Evolutionary conservation across 2,329 filamentous ascomycete genomes (phyloP).

Genomic region (Aspergillus floridensis): DNA sequence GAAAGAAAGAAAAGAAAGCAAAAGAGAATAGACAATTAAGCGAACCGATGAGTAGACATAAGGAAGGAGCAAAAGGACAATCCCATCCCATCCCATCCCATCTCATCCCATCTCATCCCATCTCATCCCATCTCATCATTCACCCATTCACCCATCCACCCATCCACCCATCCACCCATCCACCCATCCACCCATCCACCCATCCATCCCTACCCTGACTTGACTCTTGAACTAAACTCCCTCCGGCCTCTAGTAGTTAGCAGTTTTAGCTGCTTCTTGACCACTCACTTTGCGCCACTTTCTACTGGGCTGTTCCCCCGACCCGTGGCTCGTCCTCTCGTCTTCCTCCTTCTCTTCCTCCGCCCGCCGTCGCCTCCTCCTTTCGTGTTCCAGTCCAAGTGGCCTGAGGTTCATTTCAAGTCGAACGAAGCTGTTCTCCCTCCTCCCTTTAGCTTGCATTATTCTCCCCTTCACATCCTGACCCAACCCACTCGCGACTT

Average conservation of each 20-base stretch:
- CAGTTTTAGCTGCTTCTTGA: background rate
- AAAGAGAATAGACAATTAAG: slow-evolving; percentile 1
- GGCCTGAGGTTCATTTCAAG: slow-evolving; percentile 20
- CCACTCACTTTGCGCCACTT: slow-evolving; percentile 23
- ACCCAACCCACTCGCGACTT: background rate
- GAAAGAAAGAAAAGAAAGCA: background rate
- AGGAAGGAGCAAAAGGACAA: background rate
- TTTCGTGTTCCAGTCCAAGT: slow-evolving; percentile 6
- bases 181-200: too few relatives aligned
- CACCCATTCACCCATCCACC: too few relatives aligned
- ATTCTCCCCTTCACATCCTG: background rate
- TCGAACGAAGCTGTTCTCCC: slow-evolving; percentile 9
- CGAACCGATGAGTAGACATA: background rate
- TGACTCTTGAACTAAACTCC: slow-evolving; percentile 1
- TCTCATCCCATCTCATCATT: too few relatives aligned
- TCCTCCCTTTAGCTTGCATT: slow-evolving; percentile 17
- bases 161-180: too few relatives aligned
- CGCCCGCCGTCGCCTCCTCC: slow-evolving; percentile 8
- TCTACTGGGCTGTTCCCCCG: slow-evolving; percentile 15
- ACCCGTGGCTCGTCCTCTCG: slow-evolving; percentile 26
- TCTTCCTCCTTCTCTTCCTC: slow-evolving; percentile 15
- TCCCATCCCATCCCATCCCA: too few relatives aligned
- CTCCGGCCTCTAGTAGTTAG: slow-evolving; percentile 5
- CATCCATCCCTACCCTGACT: too few relatives aligned
- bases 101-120: too few relatives aligned